Percentiles rank a stretch among this genome's conserved stretches.
Evolutionary conservation across 768 basidiomycete genomes (phyloP).

Genomic region (Hypholoma sublateritium): DNA sequence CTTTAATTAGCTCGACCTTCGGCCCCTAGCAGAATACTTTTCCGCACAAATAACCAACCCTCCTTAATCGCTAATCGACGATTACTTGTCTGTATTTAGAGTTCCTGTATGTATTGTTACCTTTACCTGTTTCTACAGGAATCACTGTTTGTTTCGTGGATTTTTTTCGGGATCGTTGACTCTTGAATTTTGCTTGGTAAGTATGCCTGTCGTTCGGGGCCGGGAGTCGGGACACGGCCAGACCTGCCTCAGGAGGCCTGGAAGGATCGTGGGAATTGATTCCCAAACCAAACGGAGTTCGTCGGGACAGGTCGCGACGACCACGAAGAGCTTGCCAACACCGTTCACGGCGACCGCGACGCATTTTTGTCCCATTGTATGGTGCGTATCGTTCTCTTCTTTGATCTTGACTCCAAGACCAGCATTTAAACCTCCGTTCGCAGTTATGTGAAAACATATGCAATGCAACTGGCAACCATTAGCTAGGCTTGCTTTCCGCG

Average conservation of each 20-base stretch:
- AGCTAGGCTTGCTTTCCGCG: constrained; percentile 37
- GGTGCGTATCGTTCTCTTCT: background rate
- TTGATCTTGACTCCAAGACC: background rate
- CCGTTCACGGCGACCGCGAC: background rate
- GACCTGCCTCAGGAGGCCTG: too few species aligned
- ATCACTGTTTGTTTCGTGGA: background rate
- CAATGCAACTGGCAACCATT: constrained; percentile 62
- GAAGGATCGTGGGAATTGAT: background rate
- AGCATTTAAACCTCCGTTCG: background rate
- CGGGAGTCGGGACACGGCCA: too few species aligned
- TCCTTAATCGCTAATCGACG: too few species aligned
- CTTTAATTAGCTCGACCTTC: too few species aligned
- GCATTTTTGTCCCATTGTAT: background rate
- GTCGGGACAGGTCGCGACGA: background rate
- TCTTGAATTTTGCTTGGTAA: too few species aligned
- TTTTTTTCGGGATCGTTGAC: too few species aligned
- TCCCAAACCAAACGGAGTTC: background rate
- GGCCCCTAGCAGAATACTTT: too few species aligned
- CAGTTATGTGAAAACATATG: constrained; percentile 69
- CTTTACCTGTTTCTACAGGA: background rate
- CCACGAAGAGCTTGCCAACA: background rate
- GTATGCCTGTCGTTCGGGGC: too few species aligned
- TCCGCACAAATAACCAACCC: too few species aligned
- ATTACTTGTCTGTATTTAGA: too few species aligned
- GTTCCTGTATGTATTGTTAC: background rate